Conservation (phyloP, 2,329 filamentous ascomycete species). For the Leptographium galeiforme region DNA sequence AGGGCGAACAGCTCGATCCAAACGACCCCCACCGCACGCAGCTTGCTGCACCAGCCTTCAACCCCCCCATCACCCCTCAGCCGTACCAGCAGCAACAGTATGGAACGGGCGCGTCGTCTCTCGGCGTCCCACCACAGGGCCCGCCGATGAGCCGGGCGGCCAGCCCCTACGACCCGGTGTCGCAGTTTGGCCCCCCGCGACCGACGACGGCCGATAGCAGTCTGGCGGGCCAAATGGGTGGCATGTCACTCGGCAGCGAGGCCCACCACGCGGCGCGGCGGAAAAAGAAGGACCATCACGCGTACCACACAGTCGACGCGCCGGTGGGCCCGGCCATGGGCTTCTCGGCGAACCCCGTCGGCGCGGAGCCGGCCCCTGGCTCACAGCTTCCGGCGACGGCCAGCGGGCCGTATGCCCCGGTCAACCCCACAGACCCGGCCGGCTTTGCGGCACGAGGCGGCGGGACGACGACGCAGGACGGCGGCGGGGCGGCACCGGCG, state of each 20-base stretch:
- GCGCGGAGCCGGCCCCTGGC: slow-evolving; percentile 27
- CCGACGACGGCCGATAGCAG: slow-evolving; percentile 27
- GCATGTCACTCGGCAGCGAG: slow-evolving; percentile 51
- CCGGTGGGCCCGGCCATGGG: slow-evolving; percentile 52
- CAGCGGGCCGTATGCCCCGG: slow-evolving; percentile 37
- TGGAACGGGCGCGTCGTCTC: background rate
- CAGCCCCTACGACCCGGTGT: slow-evolving; percentile 11
- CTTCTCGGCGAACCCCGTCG: slow-evolving; percentile 19
- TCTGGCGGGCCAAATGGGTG: slow-evolving; percentile 62
- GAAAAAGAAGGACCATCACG: slow-evolving; percentile 93
- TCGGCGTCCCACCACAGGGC: slow-evolving; percentile 12
- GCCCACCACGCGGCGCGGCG: slow-evolving; percentile 40
- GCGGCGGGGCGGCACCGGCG: slow-evolving; percentile 24
- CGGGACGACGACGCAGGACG: background rate
- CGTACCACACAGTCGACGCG: slow-evolving; percentile 75
- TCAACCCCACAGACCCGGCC: slow-evolving; percentile 24
- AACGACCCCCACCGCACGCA: slow-evolving; percentile 36
- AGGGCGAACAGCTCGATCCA: slow-evolving; percentile 36
- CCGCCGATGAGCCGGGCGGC: slow-evolving; percentile 24
- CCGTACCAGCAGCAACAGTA: slow-evolving; percentile 29
- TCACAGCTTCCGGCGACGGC: slow-evolving; percentile 50
- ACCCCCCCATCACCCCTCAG: slow-evolving; percentile 37
- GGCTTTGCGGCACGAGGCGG: slow-evolving; percentile 32
- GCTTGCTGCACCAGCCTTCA: slow-evolving; percentile 28
- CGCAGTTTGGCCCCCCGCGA: slow-evolving; percentile 14